Evolutionary conservation across 345 rosid species (phyloP).

Genomic region (Dimocarpus longan): DNA sequence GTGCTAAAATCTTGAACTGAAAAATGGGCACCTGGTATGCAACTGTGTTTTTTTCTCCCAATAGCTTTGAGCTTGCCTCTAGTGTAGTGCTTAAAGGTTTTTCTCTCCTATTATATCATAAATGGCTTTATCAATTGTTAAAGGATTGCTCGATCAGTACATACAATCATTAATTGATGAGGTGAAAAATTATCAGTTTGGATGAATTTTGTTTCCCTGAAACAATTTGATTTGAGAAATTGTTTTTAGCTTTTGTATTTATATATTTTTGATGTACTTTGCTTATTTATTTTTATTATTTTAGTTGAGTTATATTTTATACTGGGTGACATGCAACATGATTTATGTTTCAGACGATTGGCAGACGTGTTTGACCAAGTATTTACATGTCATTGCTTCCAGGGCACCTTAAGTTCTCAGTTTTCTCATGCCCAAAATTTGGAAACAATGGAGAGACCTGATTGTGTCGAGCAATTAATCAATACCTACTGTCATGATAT

Average conservation of each 20-base stretch:
- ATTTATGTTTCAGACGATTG: constrained; percentile 5
- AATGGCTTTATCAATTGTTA: constrained; percentile 53
- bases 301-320: neutral
- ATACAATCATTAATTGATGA: constrained; percentile 45
- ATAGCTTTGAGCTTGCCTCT: constrained; percentile 20
- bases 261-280: constrained; percentile 1
- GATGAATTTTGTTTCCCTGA: neutral
- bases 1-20: constrained; percentile 22
- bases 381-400: constrained; percentile 16
- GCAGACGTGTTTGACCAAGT: neutral
- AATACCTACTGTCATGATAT: constrained; percentile 37
- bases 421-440: constrained; percentile 36
- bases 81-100: constrained; percentile 11
- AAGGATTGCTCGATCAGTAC: constrained; percentile 45
- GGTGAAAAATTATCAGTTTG: constrained; percentile 30
- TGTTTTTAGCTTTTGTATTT: constrained; percentile 6
- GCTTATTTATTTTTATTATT: neutral
- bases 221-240: neutral
- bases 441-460: constrained; percentile 41
- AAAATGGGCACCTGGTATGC: constrained; percentile 20
- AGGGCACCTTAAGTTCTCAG: constrained; percentile 47
- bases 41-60: constrained; percentile 25
- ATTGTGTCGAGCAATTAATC: constrained; percentile 38
- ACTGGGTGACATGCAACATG: neutral
- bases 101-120: constrained; percentile 11